Evolutionary conservation across 495 filamentous ascomycete genomes (phyloP).

Genomic region (Aspergillus egyptiacus): DNA sequence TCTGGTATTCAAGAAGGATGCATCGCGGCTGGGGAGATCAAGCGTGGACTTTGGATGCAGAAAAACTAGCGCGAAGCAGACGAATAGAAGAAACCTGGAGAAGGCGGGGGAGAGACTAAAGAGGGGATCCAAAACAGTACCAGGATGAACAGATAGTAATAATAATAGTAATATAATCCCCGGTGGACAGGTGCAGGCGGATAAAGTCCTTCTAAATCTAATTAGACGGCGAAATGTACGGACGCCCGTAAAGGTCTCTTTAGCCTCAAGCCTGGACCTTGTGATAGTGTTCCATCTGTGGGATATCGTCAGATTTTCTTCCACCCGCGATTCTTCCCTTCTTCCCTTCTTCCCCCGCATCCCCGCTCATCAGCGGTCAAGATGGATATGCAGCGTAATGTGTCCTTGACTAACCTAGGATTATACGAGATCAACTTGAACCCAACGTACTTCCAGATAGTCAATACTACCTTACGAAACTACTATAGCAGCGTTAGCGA

Average conservation of each 20-base stretch:
- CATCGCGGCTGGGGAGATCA: background rate
- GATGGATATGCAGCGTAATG: background rate
- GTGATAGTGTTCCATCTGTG: no score
- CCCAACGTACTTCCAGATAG: no score
- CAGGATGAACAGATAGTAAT: background rate
- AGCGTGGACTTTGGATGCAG: background rate
- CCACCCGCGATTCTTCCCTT: no score
- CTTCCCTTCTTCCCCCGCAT: conserved; percentile 1
- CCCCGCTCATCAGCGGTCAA: background rate
- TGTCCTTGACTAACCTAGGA: background rate
- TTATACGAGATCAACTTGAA: no score
- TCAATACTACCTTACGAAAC: no score
- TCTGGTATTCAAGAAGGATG: background rate
- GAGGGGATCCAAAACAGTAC: background rate
- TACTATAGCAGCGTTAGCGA: no score
- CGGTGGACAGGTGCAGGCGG: no score
- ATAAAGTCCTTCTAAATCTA: no score
- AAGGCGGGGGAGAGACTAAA: conserved; percentile 3
- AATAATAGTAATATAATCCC: no score
- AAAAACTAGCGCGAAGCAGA: background rate
- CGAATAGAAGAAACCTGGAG: background rate
- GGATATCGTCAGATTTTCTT: no score
- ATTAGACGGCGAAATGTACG: background rate
- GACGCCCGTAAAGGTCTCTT: no score
- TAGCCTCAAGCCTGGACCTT: no score